Conservation (phyloP, 176 grass and related monocot genomes). For the Hordeum vulgare region DNA sequence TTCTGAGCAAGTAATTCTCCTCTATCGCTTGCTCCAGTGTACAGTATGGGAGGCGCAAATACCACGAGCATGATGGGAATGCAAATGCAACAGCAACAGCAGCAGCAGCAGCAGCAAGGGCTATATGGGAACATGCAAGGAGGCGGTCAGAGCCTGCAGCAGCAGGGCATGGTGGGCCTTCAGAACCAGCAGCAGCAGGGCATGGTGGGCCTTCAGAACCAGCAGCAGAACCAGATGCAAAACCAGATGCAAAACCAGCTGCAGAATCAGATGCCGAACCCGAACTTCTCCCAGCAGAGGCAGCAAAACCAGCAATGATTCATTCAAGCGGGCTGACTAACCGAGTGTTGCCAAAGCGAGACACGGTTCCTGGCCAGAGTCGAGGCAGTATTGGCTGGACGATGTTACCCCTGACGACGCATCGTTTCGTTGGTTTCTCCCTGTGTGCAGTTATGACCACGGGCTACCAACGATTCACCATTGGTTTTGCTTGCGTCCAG, state of each 20-base stretch:
- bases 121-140: conserved; percentile 63
- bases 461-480: background rate
- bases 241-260: conserved; percentile 28
- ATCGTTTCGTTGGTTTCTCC: background rate
- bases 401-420: background rate
- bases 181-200: conserved; percentile 56
- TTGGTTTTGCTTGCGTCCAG: background rate
- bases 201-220: conserved; percentile 57
- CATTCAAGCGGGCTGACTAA: background rate
- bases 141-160: conserved; percentile 64
- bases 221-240: background rate
- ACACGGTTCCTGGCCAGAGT: background rate
- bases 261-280: conserved; percentile 57
- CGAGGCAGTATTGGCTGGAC: background rate
- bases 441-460: too few species aligned
- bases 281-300: conserved; percentile 82
- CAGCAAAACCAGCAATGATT: conserved; percentile 76
- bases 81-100: conserved; percentile 50
- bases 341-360: background rate
- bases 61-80: conserved; percentile 68
- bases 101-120: conserved; percentile 82
- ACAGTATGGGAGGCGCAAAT: conserved; percentile 61
- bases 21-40: conserved; percentile 46
- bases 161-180: conserved; percentile 76
- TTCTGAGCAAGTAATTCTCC: background rate